Percentiles rank a stretch among this genome's conserved stretches.
phyloP scores from a whole-genome alignment of 345 rosid species.

The Rhodamnia argentea region DNA sequence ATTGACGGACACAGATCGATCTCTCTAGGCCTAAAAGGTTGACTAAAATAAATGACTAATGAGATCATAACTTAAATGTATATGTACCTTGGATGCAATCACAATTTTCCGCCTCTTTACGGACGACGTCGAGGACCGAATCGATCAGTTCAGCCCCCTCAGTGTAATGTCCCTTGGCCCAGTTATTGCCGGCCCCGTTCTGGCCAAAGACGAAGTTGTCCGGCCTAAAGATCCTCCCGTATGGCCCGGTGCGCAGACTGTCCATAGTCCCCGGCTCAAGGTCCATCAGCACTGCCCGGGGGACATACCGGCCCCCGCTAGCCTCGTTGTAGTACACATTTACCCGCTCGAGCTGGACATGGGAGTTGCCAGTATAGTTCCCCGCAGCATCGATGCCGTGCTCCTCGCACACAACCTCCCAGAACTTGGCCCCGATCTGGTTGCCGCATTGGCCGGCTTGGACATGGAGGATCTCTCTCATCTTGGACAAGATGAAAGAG shows the following conservation, averaged over 20 bases:
- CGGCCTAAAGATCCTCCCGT: constrained; percentile 51
- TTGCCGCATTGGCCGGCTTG: constrained; percentile 62
- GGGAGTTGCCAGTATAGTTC: constrained; percentile 27
- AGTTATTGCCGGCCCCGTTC: constrained; percentile 56
- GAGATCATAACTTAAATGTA: neutral
- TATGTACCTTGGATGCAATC: constrained; percentile 48
- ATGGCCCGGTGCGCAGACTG: constrained; percentile 39
- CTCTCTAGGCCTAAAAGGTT: neutral
- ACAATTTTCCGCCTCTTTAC: constrained; percentile 56
- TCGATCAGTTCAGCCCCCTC: constrained; percentile 59
- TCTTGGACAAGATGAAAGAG: neutral
- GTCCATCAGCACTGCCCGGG: constrained; percentile 47
- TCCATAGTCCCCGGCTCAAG: constrained; percentile 65
- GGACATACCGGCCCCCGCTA: constrained; percentile 44
- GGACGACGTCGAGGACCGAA: constrained; percentile 46
- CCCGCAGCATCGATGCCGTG: constrained; percentile 45
- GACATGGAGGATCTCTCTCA: constrained; percentile 58
- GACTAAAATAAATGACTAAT: neutral
- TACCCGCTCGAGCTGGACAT: constrained; percentile 45
- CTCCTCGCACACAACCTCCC: constrained; percentile 57
- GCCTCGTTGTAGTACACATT: constrained; percentile 56
- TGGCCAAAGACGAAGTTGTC: constrained; percentile 58
- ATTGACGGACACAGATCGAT: neutral
- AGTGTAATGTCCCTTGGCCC: constrained; percentile 62
- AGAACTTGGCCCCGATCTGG: constrained; percentile 51